Evolutionary conservation across 2,329 filamentous ascomycete species (phyloP).

Genomic region (Cercospora berteroae): DNA sequence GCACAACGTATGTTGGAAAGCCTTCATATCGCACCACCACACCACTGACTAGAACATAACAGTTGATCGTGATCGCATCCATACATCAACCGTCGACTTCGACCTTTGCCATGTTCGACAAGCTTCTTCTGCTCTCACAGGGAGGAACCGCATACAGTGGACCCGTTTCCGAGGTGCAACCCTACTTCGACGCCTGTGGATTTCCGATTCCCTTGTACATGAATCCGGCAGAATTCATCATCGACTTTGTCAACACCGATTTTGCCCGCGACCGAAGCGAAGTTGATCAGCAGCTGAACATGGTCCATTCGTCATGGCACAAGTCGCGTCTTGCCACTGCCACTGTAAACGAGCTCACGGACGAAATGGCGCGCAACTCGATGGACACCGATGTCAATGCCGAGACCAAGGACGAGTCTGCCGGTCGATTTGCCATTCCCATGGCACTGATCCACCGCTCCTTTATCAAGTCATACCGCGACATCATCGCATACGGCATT

Average conservation of each 20-base stretch:
- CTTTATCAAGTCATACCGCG: slow-evolving; percentile 80
- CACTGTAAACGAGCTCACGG: slow-evolving; percentile 37
- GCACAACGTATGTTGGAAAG: slow-evolving; percentile 55
- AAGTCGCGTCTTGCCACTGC: slow-evolving; percentile 45
- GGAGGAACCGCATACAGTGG: slow-evolving; percentile 75
- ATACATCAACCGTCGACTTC: slow-evolving; percentile 83
- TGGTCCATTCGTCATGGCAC: slow-evolving; percentile 58
- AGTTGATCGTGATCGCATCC: slow-evolving; percentile 75
- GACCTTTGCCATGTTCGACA: slow-evolving; percentile 78
- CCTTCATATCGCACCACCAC: neutral
- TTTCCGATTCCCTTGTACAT: slow-evolving; percentile 65
- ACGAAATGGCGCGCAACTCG: slow-evolving; percentile 39
- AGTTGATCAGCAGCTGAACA: slow-evolving; percentile 50
- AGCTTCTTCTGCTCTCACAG: slow-evolving; percentile 68
- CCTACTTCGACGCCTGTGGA: slow-evolving; percentile 63
- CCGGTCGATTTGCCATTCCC: slow-evolving; percentile 53
- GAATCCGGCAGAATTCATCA: slow-evolving; percentile 77
- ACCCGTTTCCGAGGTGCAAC: slow-evolving; percentile 54
- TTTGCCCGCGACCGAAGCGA: slow-evolving; percentile 57
- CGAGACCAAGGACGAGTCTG: slow-evolving; percentile 36
- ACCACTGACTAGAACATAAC: neutral
- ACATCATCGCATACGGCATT: slow-evolving; percentile 80
- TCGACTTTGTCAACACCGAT: slow-evolving; percentile 76
- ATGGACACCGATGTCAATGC: slow-evolving; percentile 35
- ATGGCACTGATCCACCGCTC: slow-evolving; percentile 70